Percentiles rank a stretch among this genome's conserved stretches.
Conservation (phyloP, 176 grass and related monocot genomes). For the Oryza brachyantha region DNA sequence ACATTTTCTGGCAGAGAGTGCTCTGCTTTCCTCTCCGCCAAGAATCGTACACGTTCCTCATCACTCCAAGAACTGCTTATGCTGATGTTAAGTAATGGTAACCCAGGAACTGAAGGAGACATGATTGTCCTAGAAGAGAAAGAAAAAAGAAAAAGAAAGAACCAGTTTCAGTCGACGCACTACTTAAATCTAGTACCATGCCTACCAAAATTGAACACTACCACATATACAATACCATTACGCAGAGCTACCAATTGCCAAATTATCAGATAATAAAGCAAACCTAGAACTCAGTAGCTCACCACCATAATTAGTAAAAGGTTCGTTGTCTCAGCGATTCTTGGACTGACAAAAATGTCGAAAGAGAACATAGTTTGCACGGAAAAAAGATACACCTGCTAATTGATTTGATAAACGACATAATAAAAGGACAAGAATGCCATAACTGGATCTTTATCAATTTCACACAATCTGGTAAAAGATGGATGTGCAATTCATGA, state of each 20-base stretch:
- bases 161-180: not conserved
- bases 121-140: constrained; percentile 30
- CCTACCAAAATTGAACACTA: not conserved
- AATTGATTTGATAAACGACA: not conserved
- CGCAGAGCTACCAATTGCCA: not conserved
- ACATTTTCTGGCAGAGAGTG: constrained; percentile 40
- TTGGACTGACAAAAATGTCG: not conserved
- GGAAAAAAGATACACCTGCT: not conserved
- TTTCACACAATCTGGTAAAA: not conserved
- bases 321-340: not conserved
- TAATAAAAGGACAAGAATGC: not conserved
- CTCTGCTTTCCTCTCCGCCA: constrained; percentile 29
- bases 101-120: not conserved
- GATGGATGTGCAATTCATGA: not conserved
- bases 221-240: not conserved
- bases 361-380: not conserved
- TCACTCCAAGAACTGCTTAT: constrained; percentile 35
- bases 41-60: constrained; percentile 48
- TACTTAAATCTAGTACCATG: not conserved
- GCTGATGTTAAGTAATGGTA: constrained; percentile 6
- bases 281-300: not conserved
- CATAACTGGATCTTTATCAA: not conserved
- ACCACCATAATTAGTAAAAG: not conserved
- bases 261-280: not conserved
- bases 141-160: constrained; percentile 11